phyloP scores from a whole-genome alignment of 2,329 filamentous ascomycete genomes.

The Tothia fuscella region DNA sequence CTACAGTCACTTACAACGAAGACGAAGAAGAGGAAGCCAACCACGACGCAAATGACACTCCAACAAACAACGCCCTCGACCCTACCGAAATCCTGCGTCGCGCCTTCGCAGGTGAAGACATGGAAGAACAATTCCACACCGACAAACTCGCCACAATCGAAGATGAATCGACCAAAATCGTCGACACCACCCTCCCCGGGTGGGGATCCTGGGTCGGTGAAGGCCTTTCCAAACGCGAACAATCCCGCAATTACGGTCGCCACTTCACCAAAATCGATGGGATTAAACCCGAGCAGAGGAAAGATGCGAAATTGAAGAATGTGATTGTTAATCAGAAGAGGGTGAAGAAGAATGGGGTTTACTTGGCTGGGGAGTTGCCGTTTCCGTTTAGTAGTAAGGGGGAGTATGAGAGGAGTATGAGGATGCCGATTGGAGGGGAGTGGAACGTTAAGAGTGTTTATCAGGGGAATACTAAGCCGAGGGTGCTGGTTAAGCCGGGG shows the following conservation, averaged over 20 bases:
- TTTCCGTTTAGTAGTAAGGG: conserved; percentile 78
- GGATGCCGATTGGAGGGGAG: conserved; percentile 81
- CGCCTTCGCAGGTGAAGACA: conserved; percentile 74
- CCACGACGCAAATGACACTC: conserved; percentile 11
- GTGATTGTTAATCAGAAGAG: conserved; percentile 91
- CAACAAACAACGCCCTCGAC: not conserved
- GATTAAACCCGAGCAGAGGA: conserved; percentile 62
- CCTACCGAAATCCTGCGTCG: conserved; percentile 48
- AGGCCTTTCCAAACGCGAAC: conserved; percentile 59
- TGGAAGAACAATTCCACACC: conserved; percentile 63
- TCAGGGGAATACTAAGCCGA: conserved; percentile 79
- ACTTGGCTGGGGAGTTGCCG: conserved; percentile 71
- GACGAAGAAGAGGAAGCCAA: conserved; percentile 17
- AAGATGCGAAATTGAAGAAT: conserved; percentile 68
- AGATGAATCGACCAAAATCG: conserved; percentile 70
- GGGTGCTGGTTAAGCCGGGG: conserved; percentile 82
- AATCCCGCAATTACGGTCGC: conserved; percentile 38
- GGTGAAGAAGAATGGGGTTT: conserved; percentile 82
- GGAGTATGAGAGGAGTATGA: conserved; percentile 82
- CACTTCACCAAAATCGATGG: conserved; percentile 59
- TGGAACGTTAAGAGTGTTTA: conserved; percentile 96
- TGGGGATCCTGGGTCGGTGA: conserved; percentile 91
- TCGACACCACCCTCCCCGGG: conserved; percentile 78
- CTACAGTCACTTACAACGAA: conserved; percentile 27
- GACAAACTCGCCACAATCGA: conserved; percentile 64